Conservation (phyloP, 257 asterid genomes). For the Solanum paucissectum region DNA sequence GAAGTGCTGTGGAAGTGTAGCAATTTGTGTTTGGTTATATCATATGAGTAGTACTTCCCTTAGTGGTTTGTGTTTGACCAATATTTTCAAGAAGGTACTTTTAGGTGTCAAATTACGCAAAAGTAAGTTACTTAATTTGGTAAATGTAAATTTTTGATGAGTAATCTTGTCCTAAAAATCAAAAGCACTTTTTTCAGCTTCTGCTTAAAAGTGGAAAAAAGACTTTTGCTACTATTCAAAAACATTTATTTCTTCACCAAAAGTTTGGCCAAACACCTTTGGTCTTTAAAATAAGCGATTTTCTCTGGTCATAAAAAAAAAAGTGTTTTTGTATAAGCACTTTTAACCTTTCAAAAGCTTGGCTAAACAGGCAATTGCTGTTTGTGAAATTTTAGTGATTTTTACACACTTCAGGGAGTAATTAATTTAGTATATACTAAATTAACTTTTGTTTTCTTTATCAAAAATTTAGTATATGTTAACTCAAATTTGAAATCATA, state of each 20-base stretch:
- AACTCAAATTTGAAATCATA: neutral
- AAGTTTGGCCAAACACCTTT: neutral
- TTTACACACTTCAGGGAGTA: neutral
- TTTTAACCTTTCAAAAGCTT: neutral
- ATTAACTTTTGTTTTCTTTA: no score
- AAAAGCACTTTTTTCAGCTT: neutral
- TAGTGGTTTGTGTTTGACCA: neutral
- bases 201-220: neutral
- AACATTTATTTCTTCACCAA: neutral
- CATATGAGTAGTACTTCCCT: neutral
- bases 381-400: neutral
- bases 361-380: neutral
- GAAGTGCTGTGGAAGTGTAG: neutral
- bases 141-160: neutral
- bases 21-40: neutral
- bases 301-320: neutral
- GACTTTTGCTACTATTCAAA: neutral
- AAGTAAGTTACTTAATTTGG: neutral
- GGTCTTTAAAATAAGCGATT: neutral
- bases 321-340: neutral
- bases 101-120: neutral
- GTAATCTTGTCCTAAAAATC: neutral
- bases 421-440: neutral
- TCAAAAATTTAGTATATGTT: neutral
- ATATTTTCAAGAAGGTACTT: neutral